Conservation (phyloP, 1,284 basidiomycete species). For the Pisolithus thermaeus region DNA sequence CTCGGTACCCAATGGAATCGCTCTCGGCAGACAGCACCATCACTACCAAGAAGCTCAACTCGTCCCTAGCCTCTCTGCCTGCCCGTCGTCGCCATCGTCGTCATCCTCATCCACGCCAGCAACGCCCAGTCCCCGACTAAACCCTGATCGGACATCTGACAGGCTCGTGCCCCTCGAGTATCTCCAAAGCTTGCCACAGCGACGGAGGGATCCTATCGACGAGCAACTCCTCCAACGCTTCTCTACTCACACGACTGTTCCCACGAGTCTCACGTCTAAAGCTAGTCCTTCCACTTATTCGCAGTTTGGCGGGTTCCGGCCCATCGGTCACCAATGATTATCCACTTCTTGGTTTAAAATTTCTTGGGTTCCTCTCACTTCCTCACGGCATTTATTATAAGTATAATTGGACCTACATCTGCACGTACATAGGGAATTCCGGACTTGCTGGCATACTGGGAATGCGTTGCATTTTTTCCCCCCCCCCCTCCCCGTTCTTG, state of each 20-base stretch:
- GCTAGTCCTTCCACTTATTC: not conserved
- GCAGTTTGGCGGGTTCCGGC: not conserved
- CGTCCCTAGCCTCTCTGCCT: slow-evolving; percentile 9
- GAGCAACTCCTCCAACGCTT: slow-evolving; percentile 54
- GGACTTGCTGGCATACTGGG: not conserved
- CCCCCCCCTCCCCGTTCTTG: not conserved
- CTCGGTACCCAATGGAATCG: slow-evolving; percentile 25
- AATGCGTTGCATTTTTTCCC: not conserved
- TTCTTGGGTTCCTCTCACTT: not conserved
- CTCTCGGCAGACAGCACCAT: slow-evolving; percentile 13
- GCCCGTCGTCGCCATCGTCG: slow-evolving; percentile 25
- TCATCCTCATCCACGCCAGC: slow-evolving; percentile 23
- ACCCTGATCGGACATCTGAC: slow-evolving; percentile 24
- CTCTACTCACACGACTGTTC: slow-evolving; percentile 23
- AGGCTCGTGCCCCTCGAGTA: slow-evolving; percentile 57
- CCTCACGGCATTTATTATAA: not conserved
- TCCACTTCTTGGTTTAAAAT: not conserved
- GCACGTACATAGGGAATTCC: not conserved
- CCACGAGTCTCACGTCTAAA: slow-evolving; percentile 15
- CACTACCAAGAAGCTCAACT: slow-evolving; percentile 16
- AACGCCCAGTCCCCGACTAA: slow-evolving; percentile 29
- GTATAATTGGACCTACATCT: not conserved
- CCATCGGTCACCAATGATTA: not conserved
- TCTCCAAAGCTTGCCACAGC: slow-evolving; percentile 44
- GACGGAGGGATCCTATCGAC: slow-evolving; percentile 52